Evolutionary conservation across 176 grass and related monocot species (phyloP).

Genomic region (Elaeis guineensis): DNA sequence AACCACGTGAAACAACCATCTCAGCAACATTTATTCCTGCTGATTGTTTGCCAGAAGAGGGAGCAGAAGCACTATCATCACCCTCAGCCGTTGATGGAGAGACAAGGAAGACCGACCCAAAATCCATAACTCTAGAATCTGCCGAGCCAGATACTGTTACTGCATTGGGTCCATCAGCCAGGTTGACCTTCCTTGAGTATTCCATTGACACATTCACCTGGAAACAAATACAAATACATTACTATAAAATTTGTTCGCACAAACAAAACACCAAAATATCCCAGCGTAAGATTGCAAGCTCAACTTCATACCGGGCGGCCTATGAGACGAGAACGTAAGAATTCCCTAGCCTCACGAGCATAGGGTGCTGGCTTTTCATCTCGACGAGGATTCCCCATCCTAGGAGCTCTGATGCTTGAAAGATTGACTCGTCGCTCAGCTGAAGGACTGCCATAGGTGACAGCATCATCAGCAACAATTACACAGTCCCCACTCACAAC

Average conservation of each 20-base stretch:
- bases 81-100: constrained; percentile 45
- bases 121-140: constrained; percentile 82
- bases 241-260: too few relatives aligned
- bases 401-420: constrained; percentile 88
- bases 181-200: constrained; percentile 73
- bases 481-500: constrained; percentile 95
- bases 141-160: constrained; percentile 21
- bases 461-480: constrained; percentile 79
- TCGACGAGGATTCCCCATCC: constrained; percentile 63
- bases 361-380: constrained; percentile 55
- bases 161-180: constrained; percentile 44
- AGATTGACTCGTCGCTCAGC: constrained; percentile 84
- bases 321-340: constrained; percentile 80
- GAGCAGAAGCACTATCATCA: constrained; percentile 48
- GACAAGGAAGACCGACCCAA: constrained; percentile 74
- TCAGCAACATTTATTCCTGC: constrained; percentile 73
- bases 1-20: constrained; percentile 71
- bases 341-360: constrained; percentile 88
- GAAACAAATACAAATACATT: constrained; percentile 1
- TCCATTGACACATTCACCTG: constrained; percentile 94
- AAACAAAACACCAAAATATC: too few relatives aligned
- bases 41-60: constrained; percentile 21
- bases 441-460: constrained; percentile 63
- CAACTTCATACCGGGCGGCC: constrained; percentile 59
- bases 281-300: not conserved